Evolutionary conservation across 2,329 filamentous ascomycete genomes (phyloP).

Genomic region (Fusarium agapanthi): DNA sequence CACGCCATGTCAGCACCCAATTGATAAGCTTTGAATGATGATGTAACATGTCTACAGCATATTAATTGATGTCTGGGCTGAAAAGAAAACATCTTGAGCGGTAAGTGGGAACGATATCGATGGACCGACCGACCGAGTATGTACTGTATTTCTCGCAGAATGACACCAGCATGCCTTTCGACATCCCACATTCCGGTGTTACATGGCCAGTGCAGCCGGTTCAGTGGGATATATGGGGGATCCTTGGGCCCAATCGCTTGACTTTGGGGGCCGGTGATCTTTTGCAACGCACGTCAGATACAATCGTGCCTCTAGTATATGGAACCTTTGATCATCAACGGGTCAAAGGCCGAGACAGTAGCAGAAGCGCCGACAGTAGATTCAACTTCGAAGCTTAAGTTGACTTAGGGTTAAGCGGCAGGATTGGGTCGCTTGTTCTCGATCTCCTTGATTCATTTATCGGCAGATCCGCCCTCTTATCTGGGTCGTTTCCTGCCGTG

Average conservation of each 20-base stretch:
- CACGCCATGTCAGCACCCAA: slow-evolving; percentile 13
- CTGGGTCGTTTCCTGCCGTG: slow-evolving; percentile 7
- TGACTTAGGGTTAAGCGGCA: background rate
- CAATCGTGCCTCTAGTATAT: background rate
- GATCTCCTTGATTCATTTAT: background rate
- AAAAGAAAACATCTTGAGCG: background rate
- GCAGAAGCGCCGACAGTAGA: background rate
- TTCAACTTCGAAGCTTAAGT: slow-evolving; percentile 21
- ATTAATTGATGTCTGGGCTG: background rate
- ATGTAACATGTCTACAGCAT: background rate
- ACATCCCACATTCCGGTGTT: background rate
- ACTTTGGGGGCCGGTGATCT: background rate
- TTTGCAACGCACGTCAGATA: background rate
- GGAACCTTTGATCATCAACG: background rate
- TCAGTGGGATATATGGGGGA: background rate
- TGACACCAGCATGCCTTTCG: background rate
- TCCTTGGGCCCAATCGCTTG: background rate
- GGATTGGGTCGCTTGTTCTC: background rate
- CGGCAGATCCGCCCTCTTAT: slow-evolving; percentile 1
- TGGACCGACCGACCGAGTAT: background rate
- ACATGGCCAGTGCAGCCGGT: background rate
- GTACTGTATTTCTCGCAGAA: background rate
- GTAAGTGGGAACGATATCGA: background rate
- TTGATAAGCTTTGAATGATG: background rate
- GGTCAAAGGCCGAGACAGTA: background rate